Percentiles rank a stretch among this genome's conserved stretches.
Conservation (phyloP, 2,329 filamentous ascomycete species). For the Trichoderma semiorbis region DNA sequence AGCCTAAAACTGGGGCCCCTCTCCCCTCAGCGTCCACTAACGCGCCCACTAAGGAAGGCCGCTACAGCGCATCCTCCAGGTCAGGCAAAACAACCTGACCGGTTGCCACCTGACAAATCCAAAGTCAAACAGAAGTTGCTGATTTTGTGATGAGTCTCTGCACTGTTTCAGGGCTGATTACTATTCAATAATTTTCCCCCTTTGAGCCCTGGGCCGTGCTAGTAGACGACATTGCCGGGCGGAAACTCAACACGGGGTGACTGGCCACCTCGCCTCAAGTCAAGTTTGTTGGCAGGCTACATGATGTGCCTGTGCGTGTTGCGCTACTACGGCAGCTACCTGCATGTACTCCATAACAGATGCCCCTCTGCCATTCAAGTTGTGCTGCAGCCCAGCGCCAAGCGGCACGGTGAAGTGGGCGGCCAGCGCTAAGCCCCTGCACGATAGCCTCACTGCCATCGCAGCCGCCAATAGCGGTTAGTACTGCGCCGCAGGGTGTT, state of each 20-base stretch:
- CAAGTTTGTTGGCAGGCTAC: neutral
- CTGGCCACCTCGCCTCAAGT: slow-evolving; percentile 2
- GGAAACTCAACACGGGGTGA: neutral
- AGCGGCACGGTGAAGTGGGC: neutral
- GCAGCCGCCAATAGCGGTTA: slow-evolving; percentile 8
- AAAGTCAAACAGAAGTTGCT: neutral
- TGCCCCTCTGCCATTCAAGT: neutral
- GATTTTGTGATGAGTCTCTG: neutral
- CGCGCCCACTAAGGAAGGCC: neutral
- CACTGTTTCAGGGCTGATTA: neutral
- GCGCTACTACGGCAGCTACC: neutral
- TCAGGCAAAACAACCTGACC: neutral
- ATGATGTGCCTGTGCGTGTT: neutral
- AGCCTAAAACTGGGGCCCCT: slow-evolving; percentile 14
- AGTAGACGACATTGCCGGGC: neutral
- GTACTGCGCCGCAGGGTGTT: neutral
- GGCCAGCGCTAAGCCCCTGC: slow-evolving; percentile 3
- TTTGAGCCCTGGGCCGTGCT: neutral
- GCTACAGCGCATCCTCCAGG: neutral
- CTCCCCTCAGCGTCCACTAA: slow-evolving; percentile 12
- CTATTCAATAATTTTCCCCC: neutral
- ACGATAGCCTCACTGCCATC: neutral
- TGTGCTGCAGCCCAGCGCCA: neutral
- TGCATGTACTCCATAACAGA: slow-evolving; percentile 12
- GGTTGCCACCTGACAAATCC: slow-evolving; percentile 15